A percentile compares a stretch with the other conserved stretches of the same genome.
These are phyloP conservation scores for Komagataella pseudopastoris DNA, from an alignment of 805 yeast genomes.

Conservation along the genomic window DNA sequence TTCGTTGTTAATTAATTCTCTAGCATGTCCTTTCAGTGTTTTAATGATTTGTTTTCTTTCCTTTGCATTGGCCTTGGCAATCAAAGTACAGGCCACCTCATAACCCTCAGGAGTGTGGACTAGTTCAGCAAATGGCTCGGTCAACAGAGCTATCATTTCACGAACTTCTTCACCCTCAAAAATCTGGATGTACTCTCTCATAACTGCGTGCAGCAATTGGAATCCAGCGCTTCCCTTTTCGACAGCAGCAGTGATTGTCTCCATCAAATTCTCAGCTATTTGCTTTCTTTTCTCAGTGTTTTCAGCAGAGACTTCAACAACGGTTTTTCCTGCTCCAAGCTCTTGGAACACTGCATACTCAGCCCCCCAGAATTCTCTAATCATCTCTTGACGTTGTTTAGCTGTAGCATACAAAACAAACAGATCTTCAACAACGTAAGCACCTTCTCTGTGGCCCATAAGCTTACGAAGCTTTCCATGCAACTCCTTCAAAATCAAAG, in stretches of 20 bases:
- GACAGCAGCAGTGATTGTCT: conserved; percentile 81
- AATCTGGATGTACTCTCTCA: conserved; percentile 75
- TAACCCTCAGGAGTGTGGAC: conserved; percentile 94
- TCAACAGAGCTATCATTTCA: conserved; percentile 70
- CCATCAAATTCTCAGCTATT: conserved; percentile 61
- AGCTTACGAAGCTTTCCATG: conserved; percentile 85
- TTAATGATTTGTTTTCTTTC: conserved; percentile 75
- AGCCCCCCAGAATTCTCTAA: conserved; percentile 94
- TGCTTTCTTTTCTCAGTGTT: conserved; percentile 68
- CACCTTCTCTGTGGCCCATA: conserved; percentile 97
- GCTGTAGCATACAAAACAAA: conserved; percentile 74
- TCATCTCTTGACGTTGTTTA: conserved; percentile 80
- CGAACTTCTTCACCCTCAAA: conserved; percentile 57
- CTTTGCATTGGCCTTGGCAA: conserved; percentile 80
- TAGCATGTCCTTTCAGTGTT: conserved; percentile 63
- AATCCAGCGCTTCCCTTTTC: conserved; percentile 95
- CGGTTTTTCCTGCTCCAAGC: conserved; percentile 45
- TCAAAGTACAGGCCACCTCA: conserved; percentile 72
- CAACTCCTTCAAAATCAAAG: conserved; percentile 63
- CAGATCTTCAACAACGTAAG: conserved; percentile 91
- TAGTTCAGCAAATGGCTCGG: conserved; percentile 85
- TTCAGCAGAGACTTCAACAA: conserved; percentile 53
- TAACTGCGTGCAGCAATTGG: conserved; percentile 90
- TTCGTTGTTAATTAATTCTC: conserved; percentile 68
- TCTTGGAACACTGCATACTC: conserved; percentile 87